These are phyloP conservation scores for Saturnispora quitensis DNA, from an alignment of 805 yeast genomes.

Conservation along the genomic window DNA sequence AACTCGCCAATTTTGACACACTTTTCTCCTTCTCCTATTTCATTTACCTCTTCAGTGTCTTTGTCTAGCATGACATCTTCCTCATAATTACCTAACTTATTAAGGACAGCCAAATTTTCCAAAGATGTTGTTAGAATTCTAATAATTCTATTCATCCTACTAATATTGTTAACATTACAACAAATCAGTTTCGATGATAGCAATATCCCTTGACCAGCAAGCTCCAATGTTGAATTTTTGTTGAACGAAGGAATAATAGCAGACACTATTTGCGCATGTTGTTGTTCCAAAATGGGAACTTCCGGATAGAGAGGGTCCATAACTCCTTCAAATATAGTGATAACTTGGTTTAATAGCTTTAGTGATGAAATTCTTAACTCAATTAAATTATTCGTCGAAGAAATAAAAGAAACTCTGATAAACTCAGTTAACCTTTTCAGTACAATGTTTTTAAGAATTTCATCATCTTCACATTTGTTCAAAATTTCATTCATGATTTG, in stretches of 20 bases:
- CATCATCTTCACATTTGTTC: constrained; percentile 30
- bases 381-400: constrained; percentile 64
- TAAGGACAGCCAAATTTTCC: constrained; percentile 38
- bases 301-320: constrained; percentile 68
- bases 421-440: constrained; percentile 49
- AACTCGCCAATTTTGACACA: constrained; percentile 45
- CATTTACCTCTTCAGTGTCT: neutral
- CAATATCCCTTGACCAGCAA: constrained; percentile 69
- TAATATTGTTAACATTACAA: constrained; percentile 43
- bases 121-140: constrained; percentile 58
- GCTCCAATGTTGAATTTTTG: constrained; percentile 58
- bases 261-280: constrained; percentile 87
- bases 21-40: constrained; percentile 13
- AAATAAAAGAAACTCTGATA: constrained; percentile 69
- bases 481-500: constrained; percentile 38
- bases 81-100: constrained; percentile 17
- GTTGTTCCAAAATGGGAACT: constrained; percentile 72
- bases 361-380: constrained; percentile 59
- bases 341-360: constrained; percentile 50
- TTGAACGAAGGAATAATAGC: constrained; percentile 84
- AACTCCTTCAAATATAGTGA: constrained; percentile 50
- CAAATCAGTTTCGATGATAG: constrained; percentile 71
- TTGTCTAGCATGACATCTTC: constrained; percentile 10
- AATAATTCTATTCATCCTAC: constrained; percentile 45
- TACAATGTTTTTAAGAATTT: constrained; percentile 32